Base-by-base conservation (phyloP, 225 moss, liverwort and hornwort genomes). In the Ulota crispa region DNA sequence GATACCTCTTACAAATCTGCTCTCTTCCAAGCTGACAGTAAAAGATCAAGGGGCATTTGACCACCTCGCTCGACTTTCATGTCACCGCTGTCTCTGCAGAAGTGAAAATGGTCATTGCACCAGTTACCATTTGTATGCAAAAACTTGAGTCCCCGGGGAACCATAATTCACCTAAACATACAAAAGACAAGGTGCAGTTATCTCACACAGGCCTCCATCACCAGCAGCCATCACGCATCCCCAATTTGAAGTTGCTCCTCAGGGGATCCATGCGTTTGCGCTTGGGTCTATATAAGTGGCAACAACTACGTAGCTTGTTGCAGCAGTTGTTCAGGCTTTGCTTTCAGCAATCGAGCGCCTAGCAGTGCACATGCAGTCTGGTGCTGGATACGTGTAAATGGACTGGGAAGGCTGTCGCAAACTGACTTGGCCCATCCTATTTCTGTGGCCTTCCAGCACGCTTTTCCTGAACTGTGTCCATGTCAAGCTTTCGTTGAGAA, bases 301-400 rank as follows among this genome's bases (percentile, higher is more conserved):
- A 47, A 55, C 60, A 39, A 27, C 60, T 57, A 77, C 53, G 42
- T 63, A 65, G 75, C 83, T 70, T 63, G 27, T 27, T 55, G 31
- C 74, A 76, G 37, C 50, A 21, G 37, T 20, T 36, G 60, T 77
- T 81, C 67, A 86, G 63, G 36, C n/a, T 59, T 68, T 20, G 32
- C 73, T 78, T 80, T 83, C 85, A 20, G 83, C 59, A 62, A 85
- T 80, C 20, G 85, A 85, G 57, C 83, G 88, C 53, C 86, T 84
- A 73, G 78, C 21, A 42, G 84, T 87, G 59, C 95, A 99, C 95
- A 99, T 94, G 88, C 98, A 99, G 78, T 99, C 98, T 31, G 95
- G 94, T 61, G 95, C 94, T 39, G 98, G 95, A 87, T 99, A 95
- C 5, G 95, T 92, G 82, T 94, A 99, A 41, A 99, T 94, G 9